A percentile compares a stretch with the other conserved stretches of the same genome.
phyloP scores from a whole-genome alignment of 2,329 filamentous ascomycete genomes.

The Stromatinia cepivora region DNA sequence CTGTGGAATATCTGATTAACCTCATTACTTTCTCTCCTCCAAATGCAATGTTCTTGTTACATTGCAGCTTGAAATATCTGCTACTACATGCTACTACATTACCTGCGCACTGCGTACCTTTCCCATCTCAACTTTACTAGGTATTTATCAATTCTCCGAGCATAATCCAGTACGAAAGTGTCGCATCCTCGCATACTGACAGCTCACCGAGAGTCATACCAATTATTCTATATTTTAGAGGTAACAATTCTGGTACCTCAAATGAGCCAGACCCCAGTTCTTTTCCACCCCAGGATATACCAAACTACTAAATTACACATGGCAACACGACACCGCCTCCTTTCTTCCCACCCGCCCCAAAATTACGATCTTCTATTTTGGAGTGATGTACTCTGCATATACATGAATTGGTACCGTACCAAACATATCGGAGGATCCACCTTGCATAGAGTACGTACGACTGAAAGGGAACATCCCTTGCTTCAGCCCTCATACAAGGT shows the following conservation, averaged over 20 bases:
- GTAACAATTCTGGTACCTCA: not conserved
- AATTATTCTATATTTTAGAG: slow-evolving; percentile 9
- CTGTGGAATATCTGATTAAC: slow-evolving; percentile 6
- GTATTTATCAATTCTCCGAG: slow-evolving; percentile 22
- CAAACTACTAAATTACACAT: slow-evolving; percentile 6
- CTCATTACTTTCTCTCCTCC: not conserved
- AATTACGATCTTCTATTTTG: slow-evolving; percentile 5
- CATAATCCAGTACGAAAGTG: slow-evolving; percentile 1
- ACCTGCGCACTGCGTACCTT: not conserved
- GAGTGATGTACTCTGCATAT: slow-evolving; percentile 12
- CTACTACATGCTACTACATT: not conserved
- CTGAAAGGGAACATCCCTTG: slow-evolving; percentile 13
- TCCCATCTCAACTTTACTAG: slow-evolving; percentile 18
- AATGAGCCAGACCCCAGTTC: not conserved
- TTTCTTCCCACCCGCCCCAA: slow-evolving; percentile 13
- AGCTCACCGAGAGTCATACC: slow-evolving; percentile 21
- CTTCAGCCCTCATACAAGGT: slow-evolving; percentile 9
- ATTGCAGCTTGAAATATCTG: slow-evolving; percentile 4
- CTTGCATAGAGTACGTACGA: slow-evolving; percentile 12
- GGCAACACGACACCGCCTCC: slow-evolving; percentile 19
- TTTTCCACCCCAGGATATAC: slow-evolving; percentile 6
- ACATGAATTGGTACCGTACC: slow-evolving; percentile 20
- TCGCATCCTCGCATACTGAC: slow-evolving; percentile 21
- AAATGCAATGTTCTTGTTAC: not conserved
- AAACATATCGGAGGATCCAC: slow-evolving; percentile 11